Percentiles rank a stretch among this genome's conserved stretches.
phyloP scores from a whole-genome alignment of 306 rosid genomes.

The Cyamopsis tetragonoloba region DNA sequence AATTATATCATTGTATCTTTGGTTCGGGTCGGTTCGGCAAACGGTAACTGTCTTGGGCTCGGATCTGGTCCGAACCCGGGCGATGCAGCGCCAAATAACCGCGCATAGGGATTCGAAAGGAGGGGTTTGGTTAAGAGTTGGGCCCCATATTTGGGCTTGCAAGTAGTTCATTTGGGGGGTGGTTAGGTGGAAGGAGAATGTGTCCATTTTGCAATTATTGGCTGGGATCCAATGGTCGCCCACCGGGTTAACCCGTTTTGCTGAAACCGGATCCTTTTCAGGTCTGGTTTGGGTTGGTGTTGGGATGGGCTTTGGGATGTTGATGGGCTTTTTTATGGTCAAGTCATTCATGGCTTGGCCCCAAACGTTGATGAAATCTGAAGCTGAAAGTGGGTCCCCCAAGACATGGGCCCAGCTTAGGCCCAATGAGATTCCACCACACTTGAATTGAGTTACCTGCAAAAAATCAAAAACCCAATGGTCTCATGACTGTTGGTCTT shows the following conservation, averaged over 20 bases:
- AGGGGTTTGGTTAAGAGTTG: slow-evolving; percentile 33
- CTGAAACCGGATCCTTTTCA: slow-evolving; percentile 33
- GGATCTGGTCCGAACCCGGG: slow-evolving; percentile 34
- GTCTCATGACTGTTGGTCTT: background rate
- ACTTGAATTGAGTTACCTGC: slow-evolving; percentile 57
- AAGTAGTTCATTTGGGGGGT: slow-evolving; percentile 41
- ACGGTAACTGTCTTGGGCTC: slow-evolving; percentile 57
- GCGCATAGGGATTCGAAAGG: slow-evolving; percentile 69
- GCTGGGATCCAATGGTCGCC: slow-evolving; percentile 78
- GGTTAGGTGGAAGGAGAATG: slow-evolving; percentile 54
- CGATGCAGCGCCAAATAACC: slow-evolving; percentile 59
- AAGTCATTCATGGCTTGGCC: slow-evolving; percentile 20
- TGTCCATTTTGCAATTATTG: slow-evolving; percentile 59
- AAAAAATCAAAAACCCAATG: background rate
- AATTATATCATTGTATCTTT: slow-evolving; percentile 10
- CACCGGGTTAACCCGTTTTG: slow-evolving; percentile 51
- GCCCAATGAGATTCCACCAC: slow-evolving; percentile 77
- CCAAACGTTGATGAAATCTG: slow-evolving; percentile 48
- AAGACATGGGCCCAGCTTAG: slow-evolving; percentile 81
- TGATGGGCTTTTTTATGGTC: background rate
- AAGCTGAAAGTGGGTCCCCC: slow-evolving; percentile 57
- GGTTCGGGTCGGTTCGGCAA: slow-evolving; percentile 31
- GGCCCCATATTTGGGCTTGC: slow-evolving; percentile 40
- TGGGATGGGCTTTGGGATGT: slow-evolving; percentile 23
- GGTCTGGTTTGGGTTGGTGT: background rate